Conservation (phyloP, 495 filamentous ascomycete species). For the Trichocladium uniseriatum region DNA sequence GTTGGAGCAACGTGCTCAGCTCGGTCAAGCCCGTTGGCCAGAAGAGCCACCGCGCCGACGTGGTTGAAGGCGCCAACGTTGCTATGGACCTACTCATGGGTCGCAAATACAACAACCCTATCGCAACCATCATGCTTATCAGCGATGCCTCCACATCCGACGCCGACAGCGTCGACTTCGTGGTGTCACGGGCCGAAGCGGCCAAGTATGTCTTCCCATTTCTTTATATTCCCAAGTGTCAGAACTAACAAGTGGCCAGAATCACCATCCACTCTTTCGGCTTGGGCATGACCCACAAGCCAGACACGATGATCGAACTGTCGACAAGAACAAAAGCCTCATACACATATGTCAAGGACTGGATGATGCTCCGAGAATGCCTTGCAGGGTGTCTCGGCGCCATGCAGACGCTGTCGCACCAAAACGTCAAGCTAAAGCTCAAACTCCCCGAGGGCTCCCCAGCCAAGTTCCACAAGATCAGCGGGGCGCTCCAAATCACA, state of each 20-base stretch:
- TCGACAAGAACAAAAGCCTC: constrained; percentile 93
- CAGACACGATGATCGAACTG: constrained; percentile 96
- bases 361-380: constrained; percentile 99
- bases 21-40: constrained; percentile 91
- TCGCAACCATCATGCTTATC: constrained; percentile 93
- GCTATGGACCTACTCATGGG: constrained; percentile 99
- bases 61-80: constrained; percentile 95
- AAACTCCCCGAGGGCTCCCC: constrained; percentile 92
- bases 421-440: constrained; percentile 96
- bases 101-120: constrained; percentile 88
- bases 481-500: constrained; percentile 90
- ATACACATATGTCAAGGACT: constrained; percentile 98
- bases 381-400: constrained; percentile 89
- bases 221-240: background rate
- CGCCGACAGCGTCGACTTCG: constrained; percentile 93
- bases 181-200: constrained; percentile 93
- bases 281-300: constrained; percentile 93
- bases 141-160: constrained; percentile 98
- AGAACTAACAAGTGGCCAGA: constrained; percentile 35
- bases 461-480: constrained; percentile 97
- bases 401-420: constrained; percentile 94
- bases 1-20: constrained; percentile 79
- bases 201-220: constrained; percentile 61
- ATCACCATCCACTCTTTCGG: constrained; percentile 96
- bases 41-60: constrained; percentile 92